A percentile compares a stretch with the other conserved stretches of the same genome.
Conservation (phyloP, 1,284 basidiomycete species). For the Fomitopsis palustris region DNA sequence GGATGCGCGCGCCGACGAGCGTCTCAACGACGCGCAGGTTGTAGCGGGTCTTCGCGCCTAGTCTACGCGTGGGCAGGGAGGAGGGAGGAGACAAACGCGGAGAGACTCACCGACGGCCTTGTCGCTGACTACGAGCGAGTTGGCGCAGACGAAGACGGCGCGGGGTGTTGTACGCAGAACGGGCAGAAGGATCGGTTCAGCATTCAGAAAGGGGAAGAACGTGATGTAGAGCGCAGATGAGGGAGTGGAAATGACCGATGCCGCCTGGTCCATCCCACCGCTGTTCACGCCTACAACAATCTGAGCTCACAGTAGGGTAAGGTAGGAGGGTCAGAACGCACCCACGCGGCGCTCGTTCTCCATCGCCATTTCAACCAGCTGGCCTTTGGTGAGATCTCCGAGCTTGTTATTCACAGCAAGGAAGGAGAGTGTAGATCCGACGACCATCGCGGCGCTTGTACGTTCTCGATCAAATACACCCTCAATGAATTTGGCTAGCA, state of each 20-base stretch:
- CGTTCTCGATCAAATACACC: neutral
- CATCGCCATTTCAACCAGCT: constrained; percentile 75
- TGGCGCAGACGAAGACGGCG: constrained; percentile 76
- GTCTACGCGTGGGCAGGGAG: neutral
- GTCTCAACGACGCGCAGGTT: constrained; percentile 89
- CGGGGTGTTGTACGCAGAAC: constrained; percentile 36
- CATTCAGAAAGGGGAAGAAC: constrained; percentile 75
- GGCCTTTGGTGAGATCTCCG: constrained; percentile 56
- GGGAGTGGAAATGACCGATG: constrained; percentile 71
- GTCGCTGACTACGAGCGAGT: constrained; percentile 82
- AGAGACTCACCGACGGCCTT: constrained; percentile 51
- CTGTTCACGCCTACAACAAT: constrained; percentile 55
- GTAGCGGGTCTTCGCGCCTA: constrained; percentile 71
- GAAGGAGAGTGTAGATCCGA: constrained; percentile 77
- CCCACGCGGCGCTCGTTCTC: constrained; percentile 83
- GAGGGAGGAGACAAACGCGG: neutral
- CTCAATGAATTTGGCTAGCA: too few relatives aligned
- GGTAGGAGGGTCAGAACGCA: constrained; percentile 20
- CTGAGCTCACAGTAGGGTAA: neutral
- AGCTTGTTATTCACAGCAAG: constrained; percentile 73
- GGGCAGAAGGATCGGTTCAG: constrained; percentile 61
- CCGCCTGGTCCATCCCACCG: constrained; percentile 83
- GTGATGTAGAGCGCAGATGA: constrained; percentile 74
- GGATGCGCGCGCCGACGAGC: constrained; percentile 71
- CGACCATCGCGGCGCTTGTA: constrained; percentile 77